These are phyloP conservation scores for Chaetomium globosum DNA, from an alignment of 2,329 filamentous ascomycete species.

Conservation along the genomic window DNA sequence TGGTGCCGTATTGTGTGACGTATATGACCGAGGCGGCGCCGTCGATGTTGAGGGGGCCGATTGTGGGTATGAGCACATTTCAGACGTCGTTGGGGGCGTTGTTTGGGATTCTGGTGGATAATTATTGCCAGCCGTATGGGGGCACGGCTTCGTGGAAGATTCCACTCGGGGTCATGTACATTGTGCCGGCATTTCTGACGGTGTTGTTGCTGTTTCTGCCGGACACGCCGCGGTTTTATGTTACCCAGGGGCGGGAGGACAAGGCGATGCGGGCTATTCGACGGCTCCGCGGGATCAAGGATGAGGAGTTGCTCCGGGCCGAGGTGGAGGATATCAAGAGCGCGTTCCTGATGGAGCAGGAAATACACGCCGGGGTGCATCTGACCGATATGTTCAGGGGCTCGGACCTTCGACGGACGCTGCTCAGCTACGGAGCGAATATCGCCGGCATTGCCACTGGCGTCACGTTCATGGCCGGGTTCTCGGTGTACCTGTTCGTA, in stretches of 20 bases:
- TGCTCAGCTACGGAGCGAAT: slow-evolving; percentile 31
- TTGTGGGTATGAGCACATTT: slow-evolving; percentile 35
- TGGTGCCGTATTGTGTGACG: slow-evolving; percentile 49
- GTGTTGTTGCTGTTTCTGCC: slow-evolving; percentile 45
- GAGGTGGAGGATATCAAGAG: slow-evolving; percentile 35
- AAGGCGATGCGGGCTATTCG: slow-evolving; percentile 32
- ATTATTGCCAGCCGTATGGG: slow-evolving; percentile 45
- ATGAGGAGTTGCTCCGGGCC: slow-evolving; percentile 27
- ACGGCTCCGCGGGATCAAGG: slow-evolving; percentile 30
- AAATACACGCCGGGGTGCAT: slow-evolving; percentile 32
- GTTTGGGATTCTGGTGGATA: slow-evolving; percentile 55
- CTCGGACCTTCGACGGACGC: slow-evolving; percentile 33
- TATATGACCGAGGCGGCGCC: slow-evolving; percentile 37
- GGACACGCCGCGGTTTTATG: slow-evolving; percentile 39
- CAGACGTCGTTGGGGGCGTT: slow-evolving; percentile 40
- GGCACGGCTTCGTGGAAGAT: slow-evolving; percentile 45
- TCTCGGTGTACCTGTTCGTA: slow-evolving; percentile 35
- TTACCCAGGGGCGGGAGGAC: slow-evolving; percentile 31
- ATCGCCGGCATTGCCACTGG: slow-evolving; percentile 32
- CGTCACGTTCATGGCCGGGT: slow-evolving; percentile 34
- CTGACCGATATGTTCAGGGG: slow-evolving; percentile 34
- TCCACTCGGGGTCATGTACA: slow-evolving; percentile 45
- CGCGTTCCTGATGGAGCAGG: slow-evolving; percentile 31
- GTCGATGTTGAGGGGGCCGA: slow-evolving; percentile 30
- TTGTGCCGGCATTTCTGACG: slow-evolving; percentile 43